Evolutionary conservation across 257 asterid species (phyloP).

Genomic region (Capsicum pubescens): DNA sequence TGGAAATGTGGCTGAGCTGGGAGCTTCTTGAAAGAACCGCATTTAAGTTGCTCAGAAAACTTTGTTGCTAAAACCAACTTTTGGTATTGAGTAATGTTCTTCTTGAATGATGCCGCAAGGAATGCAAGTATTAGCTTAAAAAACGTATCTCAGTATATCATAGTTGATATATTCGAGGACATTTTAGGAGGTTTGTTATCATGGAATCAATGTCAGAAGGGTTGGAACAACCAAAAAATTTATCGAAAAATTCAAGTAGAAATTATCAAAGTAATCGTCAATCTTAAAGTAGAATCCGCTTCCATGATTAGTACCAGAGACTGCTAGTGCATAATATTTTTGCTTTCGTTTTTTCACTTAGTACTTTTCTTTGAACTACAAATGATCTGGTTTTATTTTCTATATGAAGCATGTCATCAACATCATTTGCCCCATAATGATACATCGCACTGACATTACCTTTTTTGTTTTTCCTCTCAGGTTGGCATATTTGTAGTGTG

Average conservation of each 20-base stretch:
- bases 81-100: slow-evolving; percentile 1
- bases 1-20: background rate
- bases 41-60: background rate
- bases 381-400: background rate
- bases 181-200: background rate
- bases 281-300: background rate
- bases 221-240: background rate
- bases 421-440: background rate
- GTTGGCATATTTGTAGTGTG: slow-evolving; percentile 98
- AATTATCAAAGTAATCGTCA: background rate
- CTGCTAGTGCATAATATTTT: background rate
- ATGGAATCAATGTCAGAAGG: background rate
- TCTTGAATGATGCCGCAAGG: background rate
- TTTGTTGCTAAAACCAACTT: background rate
- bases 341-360: background rate
- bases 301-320: slow-evolving; percentile 13
- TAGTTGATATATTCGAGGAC: slow-evolving; percentile 14
- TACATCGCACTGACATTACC: slow-evolving; percentile 31
- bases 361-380: slow-evolving; percentile 16
- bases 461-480: slow-evolving; percentile 50
- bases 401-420: slow-evolving; percentile 18
- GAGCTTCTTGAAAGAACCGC: background rate
- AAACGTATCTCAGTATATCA: background rate
- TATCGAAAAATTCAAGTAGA: background rate
- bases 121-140: background rate